Evolutionary conservation across 2,329 filamentous ascomycete species (phyloP).

Genomic region (Sarocladium brachiariae): DNA sequence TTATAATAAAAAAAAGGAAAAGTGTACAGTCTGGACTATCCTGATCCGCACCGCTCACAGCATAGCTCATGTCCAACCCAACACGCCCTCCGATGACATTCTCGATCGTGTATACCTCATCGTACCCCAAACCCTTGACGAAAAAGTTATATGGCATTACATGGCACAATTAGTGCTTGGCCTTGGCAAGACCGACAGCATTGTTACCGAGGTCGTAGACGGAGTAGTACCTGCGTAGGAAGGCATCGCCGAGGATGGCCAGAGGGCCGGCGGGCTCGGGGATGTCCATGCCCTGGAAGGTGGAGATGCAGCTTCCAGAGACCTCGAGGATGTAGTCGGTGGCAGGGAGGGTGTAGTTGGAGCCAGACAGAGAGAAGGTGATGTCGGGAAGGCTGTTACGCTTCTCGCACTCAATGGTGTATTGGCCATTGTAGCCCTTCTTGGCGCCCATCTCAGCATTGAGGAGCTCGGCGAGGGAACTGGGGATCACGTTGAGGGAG

Average conservation of each 20-base stretch:
- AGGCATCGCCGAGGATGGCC: slow-evolving; percentile 87
- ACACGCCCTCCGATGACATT: not conserved
- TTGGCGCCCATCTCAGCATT: slow-evolving; percentile 97
- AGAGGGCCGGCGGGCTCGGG: slow-evolving; percentile 83
- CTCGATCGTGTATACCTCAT: not conserved
- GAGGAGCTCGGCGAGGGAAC: slow-evolving; percentile 85
- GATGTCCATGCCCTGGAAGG: slow-evolving; percentile 95
- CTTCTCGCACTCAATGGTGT: slow-evolving; percentile 83
- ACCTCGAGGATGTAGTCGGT: slow-evolving; percentile 96
- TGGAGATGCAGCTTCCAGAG: slow-evolving; percentile 91
- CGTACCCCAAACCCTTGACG: not conserved
- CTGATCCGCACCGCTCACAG: not conserved
- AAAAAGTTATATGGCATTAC: not conserved
- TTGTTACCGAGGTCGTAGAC: slow-evolving; percentile 91
- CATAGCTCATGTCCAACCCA: not conserved
- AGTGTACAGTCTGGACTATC: slow-evolving; percentile 6
- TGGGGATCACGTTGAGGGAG: slow-evolving; percentile 91
- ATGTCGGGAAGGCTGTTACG: slow-evolving; percentile 81
- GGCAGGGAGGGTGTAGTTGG: slow-evolving; percentile 85
- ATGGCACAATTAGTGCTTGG: slow-evolving; percentile 46
- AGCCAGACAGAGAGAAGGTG: slow-evolving; percentile 80
- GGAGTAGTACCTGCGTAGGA: slow-evolving; percentile 84
- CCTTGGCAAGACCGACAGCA: slow-evolving; percentile 80
- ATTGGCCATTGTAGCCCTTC: slow-evolving; percentile 97
- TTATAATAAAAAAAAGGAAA: slow-evolving; percentile 9